Conservation (phyloP, 768 basidiomycete genomes). For the Xerocomus spinulosus region DNA sequence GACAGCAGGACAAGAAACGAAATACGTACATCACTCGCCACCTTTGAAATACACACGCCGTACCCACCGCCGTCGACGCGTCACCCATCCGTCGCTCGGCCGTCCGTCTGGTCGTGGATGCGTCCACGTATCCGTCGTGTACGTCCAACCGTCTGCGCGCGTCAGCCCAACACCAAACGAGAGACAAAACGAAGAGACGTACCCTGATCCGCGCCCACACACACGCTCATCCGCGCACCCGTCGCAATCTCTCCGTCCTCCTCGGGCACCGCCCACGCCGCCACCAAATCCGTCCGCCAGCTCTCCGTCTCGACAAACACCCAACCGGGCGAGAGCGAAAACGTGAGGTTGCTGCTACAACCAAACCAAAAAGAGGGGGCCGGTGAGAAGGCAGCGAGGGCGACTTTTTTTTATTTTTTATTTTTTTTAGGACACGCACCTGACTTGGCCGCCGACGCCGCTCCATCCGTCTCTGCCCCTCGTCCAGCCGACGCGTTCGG, state of each 20-base stretch:
- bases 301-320: conserved; percentile 70
- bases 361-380: neutral
- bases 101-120: conserved; percentile 38
- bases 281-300: conserved; percentile 65
- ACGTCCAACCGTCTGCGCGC: conserved; percentile 68
- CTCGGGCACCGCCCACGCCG: conserved; percentile 45
- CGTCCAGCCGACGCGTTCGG: conserved; percentile 65
- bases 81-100: conserved; percentile 48
- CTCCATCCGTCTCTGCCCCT: conserved; percentile 69
- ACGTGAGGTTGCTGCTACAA: conserved; percentile 74
- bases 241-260: neutral
- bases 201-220: conserved; percentile 27
- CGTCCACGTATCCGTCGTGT: conserved; percentile 74
- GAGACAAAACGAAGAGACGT: neutral
- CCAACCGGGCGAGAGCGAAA: conserved; percentile 73
- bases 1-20: neutral
- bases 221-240: conserved; percentile 2
- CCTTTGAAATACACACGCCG: conserved; percentile 49
- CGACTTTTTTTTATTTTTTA: too few relatives aligned
- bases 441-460: conserved; percentile 55
- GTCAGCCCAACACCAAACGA: neutral
- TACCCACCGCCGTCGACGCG: conserved; percentile 65
- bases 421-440: conserved; percentile 48
- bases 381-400: too few relatives aligned
- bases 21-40: neutral